Conservation (phyloP, 805 yeast genomes). For the Candida chauliodis region DNA sequence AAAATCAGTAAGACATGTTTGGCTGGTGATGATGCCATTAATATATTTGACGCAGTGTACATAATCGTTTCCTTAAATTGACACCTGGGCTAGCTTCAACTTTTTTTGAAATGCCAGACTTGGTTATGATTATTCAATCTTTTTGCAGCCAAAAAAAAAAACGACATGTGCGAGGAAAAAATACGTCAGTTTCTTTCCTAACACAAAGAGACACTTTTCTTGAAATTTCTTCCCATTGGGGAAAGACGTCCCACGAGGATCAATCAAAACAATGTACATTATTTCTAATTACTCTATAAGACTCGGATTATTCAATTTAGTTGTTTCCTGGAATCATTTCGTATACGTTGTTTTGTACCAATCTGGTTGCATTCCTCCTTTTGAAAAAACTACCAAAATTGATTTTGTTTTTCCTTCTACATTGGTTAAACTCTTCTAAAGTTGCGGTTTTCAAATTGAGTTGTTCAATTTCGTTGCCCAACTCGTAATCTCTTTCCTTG, state of each 20-base stretch:
- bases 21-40: not conserved
- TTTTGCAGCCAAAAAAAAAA: slow-evolving; percentile 5
- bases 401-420: slow-evolving; percentile 5
- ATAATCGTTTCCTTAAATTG: not conserved
- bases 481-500: slow-evolving; percentile 19
- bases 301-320: not conserved
- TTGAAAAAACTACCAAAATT: not conserved
- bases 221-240: slow-evolving; percentile 1
- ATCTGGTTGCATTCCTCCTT: not conserved
- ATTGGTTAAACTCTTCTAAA: slow-evolving; percentile 21
- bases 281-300: not conserved
- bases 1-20: not conserved
- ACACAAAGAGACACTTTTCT: not conserved
- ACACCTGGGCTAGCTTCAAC: not conserved
- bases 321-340: slow-evolving; percentile 9
- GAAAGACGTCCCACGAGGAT: not conserved
- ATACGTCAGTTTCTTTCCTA: slow-evolving; percentile 2
- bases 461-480: slow-evolving; percentile 12
- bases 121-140: not conserved
- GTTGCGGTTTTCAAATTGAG: slow-evolving; percentile 25
- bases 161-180: slow-evolving; percentile 5
- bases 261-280: not conserved
- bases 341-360: slow-evolving; percentile 4
- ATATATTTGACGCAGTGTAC: not conserved
- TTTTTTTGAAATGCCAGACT: slow-evolving; percentile 2